Percentiles rank a stretch among this genome's conserved stretches.
Conservation (phyloP, 768 basidiomycete species). For the Macrolepiota dolichaula region DNA sequence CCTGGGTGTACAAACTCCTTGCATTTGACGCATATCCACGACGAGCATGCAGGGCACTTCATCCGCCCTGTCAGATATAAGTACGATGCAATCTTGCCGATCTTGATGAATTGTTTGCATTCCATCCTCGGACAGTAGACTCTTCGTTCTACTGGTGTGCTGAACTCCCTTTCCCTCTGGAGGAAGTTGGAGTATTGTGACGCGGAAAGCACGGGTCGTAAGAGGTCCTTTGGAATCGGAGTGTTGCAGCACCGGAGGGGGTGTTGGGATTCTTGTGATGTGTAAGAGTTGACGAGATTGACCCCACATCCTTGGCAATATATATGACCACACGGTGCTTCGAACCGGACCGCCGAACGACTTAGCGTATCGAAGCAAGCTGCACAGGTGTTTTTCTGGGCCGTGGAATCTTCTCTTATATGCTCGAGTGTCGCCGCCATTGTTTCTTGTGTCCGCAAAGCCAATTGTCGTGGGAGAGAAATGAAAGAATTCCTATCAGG, state of each 20-base stretch:
- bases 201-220: constrained; percentile 3
- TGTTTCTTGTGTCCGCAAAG: neutral
- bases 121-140: constrained; percentile 11
- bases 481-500: neutral
- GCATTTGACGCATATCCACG: constrained; percentile 10
- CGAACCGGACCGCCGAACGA: neutral
- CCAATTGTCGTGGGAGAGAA: neutral
- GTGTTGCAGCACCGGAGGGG: constrained; percentile 15
- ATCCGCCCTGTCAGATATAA: neutral
- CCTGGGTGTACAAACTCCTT: constrained; percentile 8
- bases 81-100: constrained; percentile 1
- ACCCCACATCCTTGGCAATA: constrained; percentile 12
- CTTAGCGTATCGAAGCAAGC: neutral
- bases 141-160: constrained; percentile 6
- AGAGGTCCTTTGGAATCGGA: neutral
- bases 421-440: neutral
- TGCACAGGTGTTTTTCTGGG: neutral
- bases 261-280: constrained; percentile 10
- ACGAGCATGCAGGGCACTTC: constrained; percentile 7
- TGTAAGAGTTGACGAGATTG: constrained; percentile 7
- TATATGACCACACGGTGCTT: constrained; percentile 12
- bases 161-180: constrained; percentile 8
- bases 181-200: neutral
- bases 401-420: neutral
- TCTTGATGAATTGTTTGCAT: constrained; percentile 13